Evolutionary conservation across 1,284 basidiomycete species (phyloP), one percentile per base, ranked within the genome.

Genomic region (Ceratobasidium sp.): DNA sequence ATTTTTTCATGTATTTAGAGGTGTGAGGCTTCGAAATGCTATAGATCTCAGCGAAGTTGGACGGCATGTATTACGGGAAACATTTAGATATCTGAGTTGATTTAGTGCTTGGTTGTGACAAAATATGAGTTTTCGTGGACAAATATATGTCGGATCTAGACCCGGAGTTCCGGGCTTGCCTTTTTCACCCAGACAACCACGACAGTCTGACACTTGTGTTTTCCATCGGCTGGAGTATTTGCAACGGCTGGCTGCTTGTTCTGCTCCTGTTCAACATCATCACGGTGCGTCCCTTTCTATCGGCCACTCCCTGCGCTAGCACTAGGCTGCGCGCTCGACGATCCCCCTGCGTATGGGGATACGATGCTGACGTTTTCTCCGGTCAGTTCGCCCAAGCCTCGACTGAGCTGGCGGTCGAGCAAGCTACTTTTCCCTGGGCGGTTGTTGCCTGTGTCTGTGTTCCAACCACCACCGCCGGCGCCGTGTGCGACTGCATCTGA

Each of bases 321-420:
- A 20, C 33, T 18, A n/a, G n/a, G 39, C n/a, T 44, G n/a, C 9
- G 33, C 61, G 61, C 40, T 15, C 10, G 46, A 49, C 46, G 61
- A 64, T 64, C 61, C n/a, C 61, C n/a, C 20, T n/a, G 6, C 20
- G 51, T 6, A 66, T 46, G 42, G 23, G 23, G 33, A 33, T 33
- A 33, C 44, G 18, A 64, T 66, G 44, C 64, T 49, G 23, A 66
- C 33, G 1, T 66, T 46, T 12, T 26, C 63, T 18, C 13, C 63
- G n/a, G 28, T 39, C 39, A 23, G 15, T 46, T 42, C 63, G 63
- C 40, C 42, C 18, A 49, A 18, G 18, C 46, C 63, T 40, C 63
- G 42, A 44, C 42, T 66, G 63, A 66, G 63, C 63, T 44, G 40
- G 63, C 13, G 60, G 61, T 42, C 64, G 64, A 46, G 64, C 64